Percentiles rank a stretch among this genome's conserved stretches.
phyloP scores from a whole-genome alignment of 768 basidiomycete genomes.

The Naganishia vishniacii region DNA sequence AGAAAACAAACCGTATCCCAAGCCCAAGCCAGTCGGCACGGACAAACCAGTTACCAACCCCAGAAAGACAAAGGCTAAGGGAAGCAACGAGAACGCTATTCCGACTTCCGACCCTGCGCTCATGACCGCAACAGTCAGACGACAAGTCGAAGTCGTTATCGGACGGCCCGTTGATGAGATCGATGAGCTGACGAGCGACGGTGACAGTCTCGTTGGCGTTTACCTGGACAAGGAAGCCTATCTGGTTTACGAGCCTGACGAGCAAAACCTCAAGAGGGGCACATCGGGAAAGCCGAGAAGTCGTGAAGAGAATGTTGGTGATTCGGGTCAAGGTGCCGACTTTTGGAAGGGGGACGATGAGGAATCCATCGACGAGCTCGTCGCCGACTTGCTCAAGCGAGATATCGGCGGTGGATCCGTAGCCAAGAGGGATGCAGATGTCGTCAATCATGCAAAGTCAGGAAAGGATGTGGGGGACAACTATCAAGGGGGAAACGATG shows the following conservation, averaged over 20 bases:
- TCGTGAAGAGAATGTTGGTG: background rate
- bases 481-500: background rate
- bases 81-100: background rate
- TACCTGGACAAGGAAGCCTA: background rate
- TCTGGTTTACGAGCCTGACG: background rate
- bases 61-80: background rate
- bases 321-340: background rate
- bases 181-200: background rate
- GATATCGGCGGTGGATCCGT: background rate
- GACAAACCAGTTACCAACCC: background rate
- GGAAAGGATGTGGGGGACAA: background rate
- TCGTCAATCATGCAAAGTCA: background rate
- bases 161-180: background rate
- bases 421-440: background rate
- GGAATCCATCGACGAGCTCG: background rate
- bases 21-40: background rate
- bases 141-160: background rate
- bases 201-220: background rate
- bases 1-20: background rate
- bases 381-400: background rate
- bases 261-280: background rate
- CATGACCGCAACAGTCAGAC: background rate
- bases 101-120: background rate
- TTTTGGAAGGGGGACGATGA: background rate
- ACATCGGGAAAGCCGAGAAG: background rate